Evolutionary conservation across 2,329 filamentous ascomycete genomes (phyloP).

Genomic region (Pseudocercospora eumusae): DNA sequence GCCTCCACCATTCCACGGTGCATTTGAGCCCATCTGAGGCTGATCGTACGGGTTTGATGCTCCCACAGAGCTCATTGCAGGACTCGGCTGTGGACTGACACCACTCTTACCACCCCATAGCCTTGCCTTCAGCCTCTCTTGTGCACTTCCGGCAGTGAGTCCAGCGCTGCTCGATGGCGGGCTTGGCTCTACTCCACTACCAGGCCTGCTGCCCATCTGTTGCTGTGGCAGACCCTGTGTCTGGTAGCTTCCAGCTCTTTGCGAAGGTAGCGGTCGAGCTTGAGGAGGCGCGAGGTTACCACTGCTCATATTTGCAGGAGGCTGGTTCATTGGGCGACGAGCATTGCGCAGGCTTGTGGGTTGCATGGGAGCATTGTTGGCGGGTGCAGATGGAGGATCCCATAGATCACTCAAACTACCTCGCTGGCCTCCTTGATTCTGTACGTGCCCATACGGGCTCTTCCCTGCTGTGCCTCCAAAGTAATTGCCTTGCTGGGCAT

Average conservation of each 20-base stretch:
- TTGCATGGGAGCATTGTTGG: conserved; percentile 44
- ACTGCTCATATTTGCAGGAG: conserved; percentile 20
- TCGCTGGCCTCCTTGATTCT: conserved; percentile 43
- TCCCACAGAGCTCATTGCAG: conserved; percentile 15
- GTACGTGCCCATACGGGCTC: conserved; percentile 27
- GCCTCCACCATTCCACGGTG: conserved; percentile 14
- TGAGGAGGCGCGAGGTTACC: conserved; percentile 41
- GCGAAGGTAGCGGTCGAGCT: conserved; percentile 66
- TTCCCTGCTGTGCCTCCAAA: conserved; percentile 40
- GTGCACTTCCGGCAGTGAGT: conserved; percentile 59
- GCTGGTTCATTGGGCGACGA: conserved; percentile 28
- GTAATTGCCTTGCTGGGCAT: conserved; percentile 37
- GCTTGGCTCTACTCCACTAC: conserved; percentile 40
- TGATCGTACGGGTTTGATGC: conserved; percentile 27
- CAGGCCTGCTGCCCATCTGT: conserved; percentile 31
- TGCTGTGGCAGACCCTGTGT: conserved; percentile 42
- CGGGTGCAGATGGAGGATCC: conserved; percentile 47
- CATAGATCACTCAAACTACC: conserved; percentile 62
- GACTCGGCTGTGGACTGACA: conserved; percentile 23
- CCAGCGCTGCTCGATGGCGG: conserved; percentile 43
- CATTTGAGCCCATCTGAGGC: conserved; percentile 17
- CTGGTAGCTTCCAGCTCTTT: conserved; percentile 75
- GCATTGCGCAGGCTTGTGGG: conserved; percentile 47
- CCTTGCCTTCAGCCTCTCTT: conserved; percentile 78
- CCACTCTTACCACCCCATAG: conserved; percentile 56